Evolutionary conservation across 345 rosid species (phyloP), one percentile per base, ranked within the genome.

Genomic region (Aurinia saxatilis): DNA sequence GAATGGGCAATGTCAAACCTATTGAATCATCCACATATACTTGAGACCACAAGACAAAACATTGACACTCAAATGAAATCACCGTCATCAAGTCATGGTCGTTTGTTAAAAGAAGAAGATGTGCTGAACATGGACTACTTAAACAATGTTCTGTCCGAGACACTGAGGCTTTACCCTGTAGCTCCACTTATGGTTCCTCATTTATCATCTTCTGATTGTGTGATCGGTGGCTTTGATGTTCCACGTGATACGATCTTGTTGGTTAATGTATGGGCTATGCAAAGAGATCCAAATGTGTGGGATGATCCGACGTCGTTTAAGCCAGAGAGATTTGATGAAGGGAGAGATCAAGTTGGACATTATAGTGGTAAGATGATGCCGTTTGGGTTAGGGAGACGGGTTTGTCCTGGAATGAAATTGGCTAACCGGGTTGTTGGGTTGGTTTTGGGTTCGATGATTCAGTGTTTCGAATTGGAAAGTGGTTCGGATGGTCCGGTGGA

Each of bases 231-330:
- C 15, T 80, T 67, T 3, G 16, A 63, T 16, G 48, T 80, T 16
- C 84, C 84, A 13, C 59, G 72, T 11, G 68, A 52, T 29, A 73
- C 82, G 0, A 74, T 71, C 25, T 23, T 78, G 33, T 7, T 80
- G 46, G 76, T 71, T 27, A 80, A 78, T 23, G 33, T 59, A 4
- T 82, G 84, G 82, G 79, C 84, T 19, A 78, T 82, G 25, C 84
- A 75, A 0, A 60, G 78, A 49, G 81, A 80, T 33, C 68, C 77
- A 5, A 51, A 18, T 2, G 33, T 68, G 8, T 80, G 84, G 84
- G 78, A 69, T 3, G 81, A 82, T 29, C 75, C 77, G 0, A 37
- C 50, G 7, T 40, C 66, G 14, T 82, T 80, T 61, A 79, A 13
- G 37, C 87, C 82, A 2, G 81, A 78, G 55, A 75, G 87, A 53